Evolutionary conservation across 2,329 filamentous ascomycete genomes (phyloP), one percentile per base, ranked within the genome.

Genomic region (Scleromitrula shiraiana): DNA sequence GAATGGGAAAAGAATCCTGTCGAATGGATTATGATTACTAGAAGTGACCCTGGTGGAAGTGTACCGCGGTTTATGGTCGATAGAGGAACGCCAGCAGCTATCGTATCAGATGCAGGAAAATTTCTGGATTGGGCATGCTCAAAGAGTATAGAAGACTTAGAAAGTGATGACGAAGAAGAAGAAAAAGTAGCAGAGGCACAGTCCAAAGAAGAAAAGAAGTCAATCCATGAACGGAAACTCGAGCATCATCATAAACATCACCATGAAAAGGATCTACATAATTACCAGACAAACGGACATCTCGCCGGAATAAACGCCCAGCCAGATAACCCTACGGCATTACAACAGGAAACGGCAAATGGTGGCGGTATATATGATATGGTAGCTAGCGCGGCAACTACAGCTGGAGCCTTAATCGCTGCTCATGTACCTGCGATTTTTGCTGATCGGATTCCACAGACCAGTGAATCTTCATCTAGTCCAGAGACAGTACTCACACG

Each of bases 21-120:
- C 1, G 82, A 86, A 62, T 87, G 83, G 83, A 80, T 85, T 49
- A 86, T 86, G 83, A 74, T 87, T 36, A 85, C 82, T 5, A 68
- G 83, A 44, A 83, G 78, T 63, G 82, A 86, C 59, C 82, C 83
- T n/a, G 83, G 83, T 22, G 83, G 83, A 23, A 83, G 75, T 45
- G 83, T 86, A 20, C 83, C 83, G 3, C 72, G 80, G 23, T 87
- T 84, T 66, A 78, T 87, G 75, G 80, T 86, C 19, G 83, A 86
- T 57, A 71, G 82, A 57, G 81, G 80, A 19, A 86, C 83, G 0
- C 82, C 83, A 1, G 71, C 70, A 20, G 79, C 79, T 37, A 85
- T 86, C 54, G 73, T 82, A 15, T 65, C 68, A 8, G 83, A 86
- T 63, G 78, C 82, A 0, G 70, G 71, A 53, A 86, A 85, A 64